phyloP scores from a whole-genome alignment of 768 basidiomycete species.

The Leccinum incarnatum region DNA sequence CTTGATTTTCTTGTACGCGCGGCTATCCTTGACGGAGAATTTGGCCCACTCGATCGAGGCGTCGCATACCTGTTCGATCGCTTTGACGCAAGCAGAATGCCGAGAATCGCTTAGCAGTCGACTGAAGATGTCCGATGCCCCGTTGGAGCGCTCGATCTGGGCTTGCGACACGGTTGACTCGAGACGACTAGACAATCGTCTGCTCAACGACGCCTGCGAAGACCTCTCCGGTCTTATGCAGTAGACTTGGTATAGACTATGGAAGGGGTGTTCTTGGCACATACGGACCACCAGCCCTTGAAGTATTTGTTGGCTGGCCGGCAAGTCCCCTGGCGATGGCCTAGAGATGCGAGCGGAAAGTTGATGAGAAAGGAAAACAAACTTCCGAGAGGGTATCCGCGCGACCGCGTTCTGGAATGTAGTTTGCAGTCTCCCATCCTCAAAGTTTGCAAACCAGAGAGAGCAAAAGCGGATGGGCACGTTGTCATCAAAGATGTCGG shows the following conservation, averaged over 20 bases:
- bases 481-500: constrained; percentile 74
- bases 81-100: constrained; percentile 40
- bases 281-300: constrained; percentile 67
- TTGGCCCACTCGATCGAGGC: constrained; percentile 77
- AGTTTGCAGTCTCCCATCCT: constrained; percentile 48
- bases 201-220: constrained; percentile 20
- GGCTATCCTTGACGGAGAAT: constrained; percentile 45
- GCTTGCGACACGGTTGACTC: constrained; percentile 35
- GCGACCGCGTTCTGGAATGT: constrained; percentile 45
- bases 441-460: constrained; percentile 89
- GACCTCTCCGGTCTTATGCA: constrained; percentile 52
- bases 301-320: constrained; percentile 55
- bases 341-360: constrained; percentile 83
- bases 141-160: constrained; percentile 58
- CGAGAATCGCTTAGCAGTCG: constrained; percentile 45
- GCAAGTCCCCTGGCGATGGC: constrained; percentile 25
- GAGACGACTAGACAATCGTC: constrained; percentile 48
- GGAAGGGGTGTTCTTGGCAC: constrained; percentile 90
- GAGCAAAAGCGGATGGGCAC: constrained; percentile 81
- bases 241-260: constrained; percentile 87
- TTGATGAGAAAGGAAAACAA: constrained; percentile 91
- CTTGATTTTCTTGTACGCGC: constrained; percentile 21
- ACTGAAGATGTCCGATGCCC: constrained; percentile 62
- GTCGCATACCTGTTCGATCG: constrained; percentile 58
- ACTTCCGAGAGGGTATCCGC: constrained; percentile 79